Conservation (phyloP, 2,329 filamentous ascomycete species). For the Hypoxylon sp. region DNA sequence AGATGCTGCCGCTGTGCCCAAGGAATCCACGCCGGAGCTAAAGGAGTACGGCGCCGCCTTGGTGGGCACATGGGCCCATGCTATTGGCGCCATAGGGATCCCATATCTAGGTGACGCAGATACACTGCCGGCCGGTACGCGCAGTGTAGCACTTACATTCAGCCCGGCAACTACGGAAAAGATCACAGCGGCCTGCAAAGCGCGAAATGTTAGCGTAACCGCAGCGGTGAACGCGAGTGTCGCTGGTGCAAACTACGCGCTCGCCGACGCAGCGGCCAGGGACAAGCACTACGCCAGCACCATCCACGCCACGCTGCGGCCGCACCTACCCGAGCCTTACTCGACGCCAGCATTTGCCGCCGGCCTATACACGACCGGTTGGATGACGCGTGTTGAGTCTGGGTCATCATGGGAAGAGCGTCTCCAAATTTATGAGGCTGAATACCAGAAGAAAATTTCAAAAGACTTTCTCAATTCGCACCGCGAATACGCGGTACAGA, state of each 20-base stretch:
- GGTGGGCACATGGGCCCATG: conserved; percentile 15
- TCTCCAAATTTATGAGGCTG: not conserved
- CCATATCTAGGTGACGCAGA: conserved; percentile 41
- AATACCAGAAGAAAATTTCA: not conserved
- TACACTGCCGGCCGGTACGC: conserved; percentile 39
- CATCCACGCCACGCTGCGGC: not conserved
- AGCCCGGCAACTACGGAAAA: conserved; percentile 41
- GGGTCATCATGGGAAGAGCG: not conserved
- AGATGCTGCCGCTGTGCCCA: not conserved
- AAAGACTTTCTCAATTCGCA: not conserved
- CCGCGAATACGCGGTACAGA: not conserved
- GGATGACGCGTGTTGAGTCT: not conserved
- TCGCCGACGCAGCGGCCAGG: not conserved
- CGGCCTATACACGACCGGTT: not conserved
- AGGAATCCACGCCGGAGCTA: not conserved
- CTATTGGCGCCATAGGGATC: conserved; percentile 46
- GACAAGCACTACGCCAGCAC: not conserved
- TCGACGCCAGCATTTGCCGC: not conserved
- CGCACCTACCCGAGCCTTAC: not conserved
- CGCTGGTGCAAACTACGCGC: conserved; percentile 49
- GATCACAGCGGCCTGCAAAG: conserved; percentile 42
- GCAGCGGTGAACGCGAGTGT: conserved; percentile 52
- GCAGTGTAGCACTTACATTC: conserved; percentile 33
- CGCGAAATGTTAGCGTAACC: conserved; percentile 47
- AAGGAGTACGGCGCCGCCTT: not conserved